phyloP scores from a whole-genome alignment of 345 rosid species.

The Crucihimalaya himalaica region DNA sequence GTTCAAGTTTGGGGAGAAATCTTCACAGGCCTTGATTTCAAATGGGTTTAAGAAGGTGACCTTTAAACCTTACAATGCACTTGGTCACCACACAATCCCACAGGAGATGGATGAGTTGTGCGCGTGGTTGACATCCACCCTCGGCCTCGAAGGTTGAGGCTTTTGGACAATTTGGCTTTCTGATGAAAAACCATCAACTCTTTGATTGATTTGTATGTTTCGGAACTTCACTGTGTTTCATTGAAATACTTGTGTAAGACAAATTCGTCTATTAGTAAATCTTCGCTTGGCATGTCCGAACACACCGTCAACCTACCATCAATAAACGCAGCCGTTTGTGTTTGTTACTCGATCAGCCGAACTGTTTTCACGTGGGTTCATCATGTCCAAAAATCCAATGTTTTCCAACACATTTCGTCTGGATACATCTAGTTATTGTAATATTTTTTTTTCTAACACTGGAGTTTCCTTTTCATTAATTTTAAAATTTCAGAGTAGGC shows the following conservation, averaged over 20 bases:
- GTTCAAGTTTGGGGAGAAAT: conserved; percentile 84
- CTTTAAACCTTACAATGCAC: conserved; percentile 76
- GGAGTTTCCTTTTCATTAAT: too few species aligned
- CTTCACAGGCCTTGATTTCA: conserved; percentile 58
- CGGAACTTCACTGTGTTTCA: conserved; percentile 2
- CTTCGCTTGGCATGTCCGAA: not conserved
- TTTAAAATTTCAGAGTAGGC: not conserved
- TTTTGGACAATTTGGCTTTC: not conserved
- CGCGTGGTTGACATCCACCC: conserved; percentile 67
- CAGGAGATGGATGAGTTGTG: conserved; percentile 88
- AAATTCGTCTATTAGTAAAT: not conserved
- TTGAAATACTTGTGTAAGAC: conserved; percentile 6
- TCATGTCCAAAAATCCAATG: too few species aligned
- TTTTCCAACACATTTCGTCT: too few species aligned
- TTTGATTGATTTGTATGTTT: conserved; percentile 20
- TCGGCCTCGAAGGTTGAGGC: conserved; percentile 54
- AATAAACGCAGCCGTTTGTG: too few species aligned
- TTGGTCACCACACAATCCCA: conserved; percentile 90
- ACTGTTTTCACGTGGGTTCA: too few species aligned
- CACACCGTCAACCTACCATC: too few species aligned
- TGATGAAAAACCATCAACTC: conserved; percentile 10
- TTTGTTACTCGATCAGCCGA: too few species aligned
- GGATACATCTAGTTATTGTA: too few species aligned
- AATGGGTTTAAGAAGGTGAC: conserved; percentile 69
- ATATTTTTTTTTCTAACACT: too few species aligned